Evolutionary conservation across 768 basidiomycete genomes (phyloP).

Genomic region (Scleroderma citrinum): DNA sequence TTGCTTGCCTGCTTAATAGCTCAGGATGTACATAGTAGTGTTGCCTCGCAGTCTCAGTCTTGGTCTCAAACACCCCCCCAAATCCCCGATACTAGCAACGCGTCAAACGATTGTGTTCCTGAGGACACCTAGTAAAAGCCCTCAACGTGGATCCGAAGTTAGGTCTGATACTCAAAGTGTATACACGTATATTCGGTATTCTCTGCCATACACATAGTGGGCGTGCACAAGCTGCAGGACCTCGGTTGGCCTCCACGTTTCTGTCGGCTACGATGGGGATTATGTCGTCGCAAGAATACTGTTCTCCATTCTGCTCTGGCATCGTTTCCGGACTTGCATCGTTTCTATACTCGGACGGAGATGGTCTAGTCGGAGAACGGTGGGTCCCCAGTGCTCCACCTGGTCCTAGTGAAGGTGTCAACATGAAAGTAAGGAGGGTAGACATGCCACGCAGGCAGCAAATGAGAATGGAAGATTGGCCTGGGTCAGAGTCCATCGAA

Average conservation of each 20-base stretch:
- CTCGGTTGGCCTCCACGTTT: too few species aligned
- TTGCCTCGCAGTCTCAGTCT: slow-evolving; percentile 18
- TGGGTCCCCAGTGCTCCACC: slow-evolving; percentile 58
- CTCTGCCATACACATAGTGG: slow-evolving; percentile 60
- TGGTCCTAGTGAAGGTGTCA: too few species aligned
- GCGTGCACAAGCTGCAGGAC: slow-evolving; percentile 39
- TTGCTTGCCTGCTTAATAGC: slow-evolving; percentile 26
- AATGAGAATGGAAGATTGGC: slow-evolving; percentile 14
- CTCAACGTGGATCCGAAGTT: slow-evolving; percentile 10
- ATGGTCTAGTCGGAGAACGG: slow-evolving; percentile 76
- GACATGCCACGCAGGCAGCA: too few species aligned
- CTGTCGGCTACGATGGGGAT: slow-evolving; percentile 79
- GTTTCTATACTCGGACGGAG: slow-evolving; percentile 22
- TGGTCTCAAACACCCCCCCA: slow-evolving; percentile 12
- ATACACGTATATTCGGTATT: slow-evolving; percentile 57
- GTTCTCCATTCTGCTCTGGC: slow-evolving; percentile 23
- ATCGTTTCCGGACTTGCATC: slow-evolving; percentile 10
- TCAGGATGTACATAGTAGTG: slow-evolving; percentile 22
- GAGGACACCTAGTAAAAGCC: not conserved
- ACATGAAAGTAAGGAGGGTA: too few species aligned
- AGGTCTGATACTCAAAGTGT: slow-evolving; percentile 40
- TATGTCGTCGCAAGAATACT: slow-evolving; percentile 64
- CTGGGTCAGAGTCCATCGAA: slow-evolving; percentile 5
- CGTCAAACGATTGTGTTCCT: not conserved
- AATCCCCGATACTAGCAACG: not conserved